Conservation (phyloP, 2,329 filamentous ascomycete species). For the Zasmidium angulare region DNA sequence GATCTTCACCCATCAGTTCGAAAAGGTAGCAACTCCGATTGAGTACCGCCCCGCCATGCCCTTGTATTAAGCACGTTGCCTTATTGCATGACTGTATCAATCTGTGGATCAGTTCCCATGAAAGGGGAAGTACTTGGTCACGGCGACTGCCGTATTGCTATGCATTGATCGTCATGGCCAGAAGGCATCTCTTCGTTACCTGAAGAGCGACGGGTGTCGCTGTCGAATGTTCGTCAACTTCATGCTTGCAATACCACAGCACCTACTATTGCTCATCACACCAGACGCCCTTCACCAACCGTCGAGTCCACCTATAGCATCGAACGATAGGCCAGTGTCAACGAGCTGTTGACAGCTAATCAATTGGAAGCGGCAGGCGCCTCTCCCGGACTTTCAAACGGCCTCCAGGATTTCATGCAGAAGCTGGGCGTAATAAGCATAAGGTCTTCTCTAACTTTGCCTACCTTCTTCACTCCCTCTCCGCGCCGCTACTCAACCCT, state of each 20-base stretch:
- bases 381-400: constrained; percentile 22
- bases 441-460: constrained; percentile 17
- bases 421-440: constrained; percentile 23
- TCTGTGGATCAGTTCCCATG: constrained; percentile 25
- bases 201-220: neutral
- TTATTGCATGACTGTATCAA: constrained; percentile 24
- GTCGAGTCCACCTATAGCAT: constrained; percentile 15
- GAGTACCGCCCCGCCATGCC: constrained; percentile 28
- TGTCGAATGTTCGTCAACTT: neutral
- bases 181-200: neutral
- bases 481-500: constrained; percentile 21
- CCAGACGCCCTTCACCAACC: constrained; percentile 5
- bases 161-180: constrained; percentile 11
- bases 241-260: neutral
- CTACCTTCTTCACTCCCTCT: constrained; percentile 6
- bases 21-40: constrained; percentile 35
- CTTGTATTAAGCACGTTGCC: constrained; percentile 27
- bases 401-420: constrained; percentile 20
- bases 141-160: constrained; percentile 18
- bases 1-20: constrained; percentile 21
- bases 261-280: neutral
- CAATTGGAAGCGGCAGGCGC: constrained; percentile 26
- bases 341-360: constrained; percentile 22
- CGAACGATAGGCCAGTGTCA: constrained; percentile 13
- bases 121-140: constrained; percentile 23